phyloP scores from a whole-genome alignment of 345 rosid species.

The Pistacia vera region DNA sequence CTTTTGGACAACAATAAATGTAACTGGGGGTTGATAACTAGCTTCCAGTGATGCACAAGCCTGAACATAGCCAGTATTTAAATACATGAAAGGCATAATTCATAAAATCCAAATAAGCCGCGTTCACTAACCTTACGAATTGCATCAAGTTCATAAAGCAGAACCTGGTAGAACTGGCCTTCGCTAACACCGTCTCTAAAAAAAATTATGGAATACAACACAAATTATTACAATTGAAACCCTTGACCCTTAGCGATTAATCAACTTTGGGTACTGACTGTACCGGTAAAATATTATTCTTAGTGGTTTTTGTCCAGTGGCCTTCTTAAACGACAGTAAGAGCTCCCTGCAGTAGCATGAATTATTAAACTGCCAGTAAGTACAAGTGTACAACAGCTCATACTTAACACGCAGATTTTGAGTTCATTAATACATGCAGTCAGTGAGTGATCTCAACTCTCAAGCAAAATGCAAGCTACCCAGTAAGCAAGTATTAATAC shows the following conservation, averaged over 20 bases:
- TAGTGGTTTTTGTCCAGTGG: constrained; percentile 44
- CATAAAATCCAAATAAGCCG: not conserved
- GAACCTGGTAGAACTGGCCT: constrained; percentile 49
- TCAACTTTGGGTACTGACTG: no score
- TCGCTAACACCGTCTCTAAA: constrained; percentile 50
- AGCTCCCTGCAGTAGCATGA: constrained; percentile 33
- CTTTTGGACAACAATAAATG: constrained; percentile 47
- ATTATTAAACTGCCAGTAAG: not conserved
- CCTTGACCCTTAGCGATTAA: not conserved
- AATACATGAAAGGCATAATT: constrained; percentile 12
- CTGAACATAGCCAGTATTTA: constrained; percentile 15
- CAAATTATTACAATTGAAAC: not conserved
- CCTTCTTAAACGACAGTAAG: constrained; percentile 38
- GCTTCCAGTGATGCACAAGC: constrained; percentile 47
- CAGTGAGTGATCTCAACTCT: no score
- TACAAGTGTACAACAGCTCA: not conserved
- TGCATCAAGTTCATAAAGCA: constrained; percentile 46
- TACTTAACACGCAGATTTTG: not conserved
- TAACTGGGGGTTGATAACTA: constrained; percentile 46
- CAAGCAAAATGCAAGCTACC: no score
- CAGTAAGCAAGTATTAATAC: no score
- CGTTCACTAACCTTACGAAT: constrained; percentile 41
- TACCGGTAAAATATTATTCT: constrained; percentile 49
- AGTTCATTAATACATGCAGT: no score
- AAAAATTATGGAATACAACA: not conserved